phyloP scores from a whole-genome alignment of 108 stramenopile species.

The Pelagomonas calceolata region DNA sequence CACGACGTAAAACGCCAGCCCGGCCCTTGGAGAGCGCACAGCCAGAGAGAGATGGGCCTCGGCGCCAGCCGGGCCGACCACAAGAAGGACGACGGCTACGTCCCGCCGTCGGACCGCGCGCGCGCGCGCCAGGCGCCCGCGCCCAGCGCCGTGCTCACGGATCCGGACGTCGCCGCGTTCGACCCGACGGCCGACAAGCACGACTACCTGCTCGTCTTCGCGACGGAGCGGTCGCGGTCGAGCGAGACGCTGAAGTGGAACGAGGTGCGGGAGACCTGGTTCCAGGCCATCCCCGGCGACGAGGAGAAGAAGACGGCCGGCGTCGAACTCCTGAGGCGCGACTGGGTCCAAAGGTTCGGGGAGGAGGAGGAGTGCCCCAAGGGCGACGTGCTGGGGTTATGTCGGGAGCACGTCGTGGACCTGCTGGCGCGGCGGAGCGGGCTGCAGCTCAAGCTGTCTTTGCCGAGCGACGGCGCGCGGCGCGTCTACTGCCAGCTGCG shows the following conservation, averaged over 20 bases:
- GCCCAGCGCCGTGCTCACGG: too few relatives aligned
- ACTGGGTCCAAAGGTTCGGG: neutral
- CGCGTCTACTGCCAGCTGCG: conserved; percentile 21
- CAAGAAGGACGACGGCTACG: too few relatives aligned
- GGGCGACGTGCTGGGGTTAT: neutral
- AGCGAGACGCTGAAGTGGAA: neutral
- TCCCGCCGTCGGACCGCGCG: too few relatives aligned
- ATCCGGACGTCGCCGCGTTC: neutral
- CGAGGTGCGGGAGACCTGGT: neutral
- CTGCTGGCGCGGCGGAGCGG: conserved; percentile 16
- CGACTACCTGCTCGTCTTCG: neutral
- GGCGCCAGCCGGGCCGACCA: too few relatives aligned
- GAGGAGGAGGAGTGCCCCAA: neutral
- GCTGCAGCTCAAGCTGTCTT: conserved; percentile 29
- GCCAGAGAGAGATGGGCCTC: too few relatives aligned
- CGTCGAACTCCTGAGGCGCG: neutral
- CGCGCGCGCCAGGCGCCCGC: too few relatives aligned
- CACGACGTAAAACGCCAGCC: too few relatives aligned
- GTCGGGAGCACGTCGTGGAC: conserved; percentile 24
- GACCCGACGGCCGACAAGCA: neutral
- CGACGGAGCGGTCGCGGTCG: neutral
- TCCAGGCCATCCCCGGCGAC: neutral
- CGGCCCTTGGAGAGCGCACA: too few relatives aligned
- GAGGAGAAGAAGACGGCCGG: neutral
- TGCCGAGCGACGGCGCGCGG: conserved; percentile 11